phyloP scores from a whole-genome alignment of 371 early-diverging fungal genomes.

The Massospora cicadina region DNA sequence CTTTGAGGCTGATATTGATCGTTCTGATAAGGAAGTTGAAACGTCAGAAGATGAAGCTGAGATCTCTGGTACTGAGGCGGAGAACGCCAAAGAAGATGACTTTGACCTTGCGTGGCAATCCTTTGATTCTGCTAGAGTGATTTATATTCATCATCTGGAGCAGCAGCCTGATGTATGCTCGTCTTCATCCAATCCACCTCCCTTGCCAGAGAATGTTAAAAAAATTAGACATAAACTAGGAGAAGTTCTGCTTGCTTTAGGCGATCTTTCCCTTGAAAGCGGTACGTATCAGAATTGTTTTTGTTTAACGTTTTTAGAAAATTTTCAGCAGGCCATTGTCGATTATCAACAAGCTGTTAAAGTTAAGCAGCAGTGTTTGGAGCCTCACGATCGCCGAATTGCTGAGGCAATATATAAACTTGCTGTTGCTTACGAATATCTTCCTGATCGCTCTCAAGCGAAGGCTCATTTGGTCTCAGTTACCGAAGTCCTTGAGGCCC shows the following conservation, averaged over 20 bases:
- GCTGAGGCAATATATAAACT: constrained; percentile 66
- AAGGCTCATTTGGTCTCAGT: background rate
- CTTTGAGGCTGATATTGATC: constrained; percentile 8
- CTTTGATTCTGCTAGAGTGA: constrained; percentile 64
- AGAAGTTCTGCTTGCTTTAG: constrained; percentile 49
- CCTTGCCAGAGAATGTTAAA: constrained; percentile 18
- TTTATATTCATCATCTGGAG: constrained; percentile 33
- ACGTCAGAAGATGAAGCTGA: background rate
- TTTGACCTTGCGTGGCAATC: constrained; percentile 76
- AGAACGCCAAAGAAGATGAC: constrained; percentile 37
- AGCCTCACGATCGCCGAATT: constrained; percentile 45
- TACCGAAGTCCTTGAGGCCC: background rate
- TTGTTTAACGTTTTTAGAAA: constrained; percentile 25
- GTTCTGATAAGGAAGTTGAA: background rate
- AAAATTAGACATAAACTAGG: constrained; percentile 40
- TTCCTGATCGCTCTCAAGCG: constrained; percentile 10
- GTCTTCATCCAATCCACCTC: background rate
- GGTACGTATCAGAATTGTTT: constrained; percentile 19
- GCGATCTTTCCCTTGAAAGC: constrained; percentile 71
- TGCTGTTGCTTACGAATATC: constrained; percentile 48
- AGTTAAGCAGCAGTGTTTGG: constrained; percentile 36
- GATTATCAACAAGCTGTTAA: constrained; percentile 50
- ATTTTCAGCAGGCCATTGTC: constrained; percentile 56
- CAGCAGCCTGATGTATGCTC: background rate
- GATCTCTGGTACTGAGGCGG: constrained; percentile 16